Base-by-base conservation (phyloP, 768 basidiomycete species). In the Lentinula sp. region DNA sequence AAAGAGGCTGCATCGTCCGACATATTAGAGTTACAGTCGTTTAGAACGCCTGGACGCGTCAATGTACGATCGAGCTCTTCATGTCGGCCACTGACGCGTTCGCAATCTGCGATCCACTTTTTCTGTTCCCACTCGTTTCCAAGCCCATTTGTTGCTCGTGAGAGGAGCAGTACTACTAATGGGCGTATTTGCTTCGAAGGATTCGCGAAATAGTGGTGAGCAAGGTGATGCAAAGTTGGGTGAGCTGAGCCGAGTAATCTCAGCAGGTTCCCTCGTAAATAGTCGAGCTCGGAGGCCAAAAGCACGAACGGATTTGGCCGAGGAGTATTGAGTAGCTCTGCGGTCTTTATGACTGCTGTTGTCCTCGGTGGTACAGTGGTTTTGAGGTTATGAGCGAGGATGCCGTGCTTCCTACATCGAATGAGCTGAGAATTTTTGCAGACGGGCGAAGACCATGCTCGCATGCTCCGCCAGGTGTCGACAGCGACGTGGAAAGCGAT, bases 121-220 rank as follows among this genome's bases (percentile, higher is more conserved):
- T 86, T 88, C 58, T 75, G 70, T 18, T 81, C 72, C 83, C 87
- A 96, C 45, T 77, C 72, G 2, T 75, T 69, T 4, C 91, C 91
- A 36, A 96, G 77, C 1, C 96, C 96, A 70, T 98, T 98, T 28
- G 95, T 97, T 7, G 95, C 97, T 61, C 90, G 88, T 16, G 91
- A 79, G 73, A 97, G 91, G 37, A 99, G 83, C 20, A 99, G 82
- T 15, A 98, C 91, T 39, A 98, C 77, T 57, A 95, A 76, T 2
- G 97, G 94, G 6, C 97, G 85, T 32, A 98, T 79, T 69, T 98
- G 95, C 69, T 95, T 95, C 10, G 93, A 91, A 13, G 89, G 88
- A 61, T 91, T 86, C 53, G 88, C 75, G 71, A 98, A 98, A 77
- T 97, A 98, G 74, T 92, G 95, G 65, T 91, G 84, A 2, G 96